Percentiles rank a stretch among this genome's conserved stretches.
phyloP scores from a whole-genome alignment of 768 basidiomycete species.

The Roridomyces roridus region DNA sequence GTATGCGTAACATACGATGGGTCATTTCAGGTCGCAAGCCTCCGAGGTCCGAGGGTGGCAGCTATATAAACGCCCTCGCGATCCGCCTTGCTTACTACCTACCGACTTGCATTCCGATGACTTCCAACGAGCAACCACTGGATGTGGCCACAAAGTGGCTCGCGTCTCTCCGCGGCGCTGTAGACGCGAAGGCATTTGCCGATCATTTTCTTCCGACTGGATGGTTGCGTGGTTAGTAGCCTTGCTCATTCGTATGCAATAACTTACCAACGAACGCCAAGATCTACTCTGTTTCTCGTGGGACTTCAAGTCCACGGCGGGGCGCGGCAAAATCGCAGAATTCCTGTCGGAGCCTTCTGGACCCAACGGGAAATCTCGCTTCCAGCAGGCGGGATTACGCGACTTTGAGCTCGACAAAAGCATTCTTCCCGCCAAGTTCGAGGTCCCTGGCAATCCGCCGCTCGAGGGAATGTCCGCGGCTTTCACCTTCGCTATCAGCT shows the following conservation, averaged over 20 bases:
- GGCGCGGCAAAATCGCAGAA: constrained; percentile 2
- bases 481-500: constrained; percentile 36
- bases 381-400: constrained; percentile 3
- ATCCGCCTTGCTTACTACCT: too few relatives aligned
- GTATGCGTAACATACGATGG: too few relatives aligned
- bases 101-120: too few relatives aligned
- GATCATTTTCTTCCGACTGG: constrained; percentile 8
- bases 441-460: neutral
- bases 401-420: neutral
- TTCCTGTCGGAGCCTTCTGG: neutral
- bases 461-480: constrained; percentile 14
- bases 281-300: constrained; percentile 24
- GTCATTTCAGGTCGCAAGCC: too few relatives aligned
- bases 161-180: neutral
- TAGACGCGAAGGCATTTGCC: constrained; percentile 10
- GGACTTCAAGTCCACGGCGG: constrained; percentile 12
- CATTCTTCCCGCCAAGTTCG: constrained; percentile 5
- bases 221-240: constrained; percentile 13
- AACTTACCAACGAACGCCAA: neutral
- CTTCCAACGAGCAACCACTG: too few relatives aligned
- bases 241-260: neutral
- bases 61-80: too few relatives aligned
- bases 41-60: too few relatives aligned
- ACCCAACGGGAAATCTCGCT: neutral
- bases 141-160: constrained; percentile 7